Evolutionary conservation across 768 basidiomycete species (phyloP).

Genomic region (Imleria badia): DNA sequence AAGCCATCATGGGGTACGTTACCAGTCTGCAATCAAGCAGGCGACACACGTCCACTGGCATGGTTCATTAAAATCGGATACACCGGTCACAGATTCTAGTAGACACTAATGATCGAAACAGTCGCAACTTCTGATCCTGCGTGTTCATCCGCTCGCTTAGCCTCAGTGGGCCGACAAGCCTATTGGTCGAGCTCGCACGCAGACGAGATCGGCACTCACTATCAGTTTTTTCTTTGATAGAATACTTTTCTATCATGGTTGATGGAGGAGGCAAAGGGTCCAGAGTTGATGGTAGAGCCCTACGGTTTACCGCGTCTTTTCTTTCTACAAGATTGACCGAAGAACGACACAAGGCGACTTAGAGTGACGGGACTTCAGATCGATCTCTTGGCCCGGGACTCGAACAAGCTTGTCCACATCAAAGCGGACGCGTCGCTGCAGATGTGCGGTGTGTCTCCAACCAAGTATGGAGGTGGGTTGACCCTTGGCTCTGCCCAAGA

Average conservation of each 20-base stretch:
- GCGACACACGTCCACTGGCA: too few relatives aligned
- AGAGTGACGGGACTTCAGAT: conserved; percentile 32
- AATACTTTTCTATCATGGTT: too few relatives aligned
- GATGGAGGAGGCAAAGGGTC: too few relatives aligned
- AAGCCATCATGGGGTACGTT: too few relatives aligned
- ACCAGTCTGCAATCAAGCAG: too few relatives aligned
- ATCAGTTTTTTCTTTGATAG: too few relatives aligned
- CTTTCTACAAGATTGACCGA: conserved; percentile 14
- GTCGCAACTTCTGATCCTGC: too few relatives aligned
- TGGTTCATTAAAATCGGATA: too few relatives aligned
- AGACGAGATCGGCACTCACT: background rate
- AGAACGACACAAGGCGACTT: conserved; percentile 30
- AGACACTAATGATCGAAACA: too few relatives aligned
- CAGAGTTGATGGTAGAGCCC: too few relatives aligned
- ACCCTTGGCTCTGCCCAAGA: background rate
- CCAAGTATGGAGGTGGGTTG: conserved; percentile 16
- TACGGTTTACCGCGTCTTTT: conserved; percentile 31
- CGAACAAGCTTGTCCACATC: conserved; percentile 34
- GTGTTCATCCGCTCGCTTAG: too few relatives aligned
- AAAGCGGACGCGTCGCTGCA: conserved; percentile 32
- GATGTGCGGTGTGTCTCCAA: conserved; percentile 30
- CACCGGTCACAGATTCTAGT: too few relatives aligned
- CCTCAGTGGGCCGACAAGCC: background rate
- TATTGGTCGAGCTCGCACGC: background rate
- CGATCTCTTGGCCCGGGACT: conserved; percentile 25